These are phyloP conservation scores for Baeospora myosura DNA, from an alignment of 1,284 basidiomycete species.

Conservation along the genomic window DNA sequence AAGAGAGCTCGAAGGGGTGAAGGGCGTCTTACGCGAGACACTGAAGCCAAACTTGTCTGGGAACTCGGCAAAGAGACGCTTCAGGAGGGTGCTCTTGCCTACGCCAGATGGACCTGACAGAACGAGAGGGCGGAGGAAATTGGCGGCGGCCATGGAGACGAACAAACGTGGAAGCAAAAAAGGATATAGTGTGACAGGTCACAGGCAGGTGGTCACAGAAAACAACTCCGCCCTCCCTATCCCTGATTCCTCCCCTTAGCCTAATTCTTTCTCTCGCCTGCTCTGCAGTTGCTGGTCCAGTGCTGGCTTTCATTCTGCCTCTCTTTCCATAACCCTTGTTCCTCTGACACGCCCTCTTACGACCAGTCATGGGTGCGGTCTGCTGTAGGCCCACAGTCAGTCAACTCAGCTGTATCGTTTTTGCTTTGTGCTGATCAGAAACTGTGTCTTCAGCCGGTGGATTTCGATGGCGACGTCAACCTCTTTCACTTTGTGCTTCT, in stretches of 20 bases:
- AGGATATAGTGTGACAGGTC: too few species aligned
- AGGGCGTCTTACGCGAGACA: slow-evolving; percentile 73
- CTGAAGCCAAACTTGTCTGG: slow-evolving; percentile 90
- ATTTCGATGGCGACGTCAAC: slow-evolving; percentile 96
- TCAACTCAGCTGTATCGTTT: neutral
- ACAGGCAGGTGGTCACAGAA: too few species aligned
- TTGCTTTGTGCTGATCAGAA: neutral
- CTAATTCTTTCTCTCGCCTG: too few species aligned
- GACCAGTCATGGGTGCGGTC: neutral
- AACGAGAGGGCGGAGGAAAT: slow-evolving; percentile 37
- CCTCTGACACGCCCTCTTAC: neutral
- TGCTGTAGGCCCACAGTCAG: neutral
- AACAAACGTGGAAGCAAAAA: too few species aligned
- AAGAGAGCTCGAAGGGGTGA: slow-evolving; percentile 10
- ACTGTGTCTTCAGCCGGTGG: slow-evolving; percentile 65
- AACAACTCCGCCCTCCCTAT: too few species aligned
- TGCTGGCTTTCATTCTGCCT: too few species aligned
- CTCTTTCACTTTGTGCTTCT: slow-evolving; percentile 95
- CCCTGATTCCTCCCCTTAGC: too few species aligned
- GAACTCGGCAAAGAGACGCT: slow-evolving; percentile 75
- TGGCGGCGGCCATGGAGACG: too few species aligned
- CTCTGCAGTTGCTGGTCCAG: too few species aligned
- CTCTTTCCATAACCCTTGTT: neutral
- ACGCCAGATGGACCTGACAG: slow-evolving; percentile 66
- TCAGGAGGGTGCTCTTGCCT: slow-evolving; percentile 90